These are phyloP conservation scores for Gentiana macrophylla DNA, from an alignment of 257 asterid genomes.

Conservation along the genomic window DNA sequence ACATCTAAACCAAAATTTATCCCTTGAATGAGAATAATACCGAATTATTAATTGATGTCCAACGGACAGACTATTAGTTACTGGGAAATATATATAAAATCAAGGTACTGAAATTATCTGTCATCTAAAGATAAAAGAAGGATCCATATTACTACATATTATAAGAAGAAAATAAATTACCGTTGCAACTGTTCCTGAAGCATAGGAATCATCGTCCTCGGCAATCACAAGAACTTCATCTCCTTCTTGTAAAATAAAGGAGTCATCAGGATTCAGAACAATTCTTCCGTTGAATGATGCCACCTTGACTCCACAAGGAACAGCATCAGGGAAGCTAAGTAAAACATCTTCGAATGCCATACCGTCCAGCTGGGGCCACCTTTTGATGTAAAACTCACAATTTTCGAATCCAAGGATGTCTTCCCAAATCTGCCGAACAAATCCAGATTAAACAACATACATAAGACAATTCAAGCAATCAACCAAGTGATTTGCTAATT, in stretches of 20 bases:
- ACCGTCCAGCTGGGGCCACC: slow-evolving; percentile 79
- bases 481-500: background rate
- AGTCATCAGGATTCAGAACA: slow-evolving; percentile 74
- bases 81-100: no score
- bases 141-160: slow-evolving; percentile 1
- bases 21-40: no score
- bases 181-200: slow-evolving; percentile 66
- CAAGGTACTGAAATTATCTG: no score
- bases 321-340: slow-evolving; percentile 79
- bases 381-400: slow-evolving; percentile 79
- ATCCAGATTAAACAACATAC: slow-evolving; percentile 11
- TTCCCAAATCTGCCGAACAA: slow-evolving; percentile 70
- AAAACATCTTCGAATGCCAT: slow-evolving; percentile 80
- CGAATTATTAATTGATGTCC: no score
- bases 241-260: slow-evolving; percentile 73
- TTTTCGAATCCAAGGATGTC: slow-evolving; percentile 91
- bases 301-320: slow-evolving; percentile 88
- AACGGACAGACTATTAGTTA: no score
- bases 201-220: slow-evolving; percentile 83
- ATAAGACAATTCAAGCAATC: background rate
- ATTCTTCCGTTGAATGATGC: slow-evolving; percentile 78
- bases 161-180: slow-evolving; percentile 43
- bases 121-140: background rate
- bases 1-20: no score
- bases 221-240: slow-evolving; percentile 90